Evolutionary conservation across 2,329 filamentous ascomycete genomes (phyloP).

Genomic region (Tolypocladium tropicale): DNA sequence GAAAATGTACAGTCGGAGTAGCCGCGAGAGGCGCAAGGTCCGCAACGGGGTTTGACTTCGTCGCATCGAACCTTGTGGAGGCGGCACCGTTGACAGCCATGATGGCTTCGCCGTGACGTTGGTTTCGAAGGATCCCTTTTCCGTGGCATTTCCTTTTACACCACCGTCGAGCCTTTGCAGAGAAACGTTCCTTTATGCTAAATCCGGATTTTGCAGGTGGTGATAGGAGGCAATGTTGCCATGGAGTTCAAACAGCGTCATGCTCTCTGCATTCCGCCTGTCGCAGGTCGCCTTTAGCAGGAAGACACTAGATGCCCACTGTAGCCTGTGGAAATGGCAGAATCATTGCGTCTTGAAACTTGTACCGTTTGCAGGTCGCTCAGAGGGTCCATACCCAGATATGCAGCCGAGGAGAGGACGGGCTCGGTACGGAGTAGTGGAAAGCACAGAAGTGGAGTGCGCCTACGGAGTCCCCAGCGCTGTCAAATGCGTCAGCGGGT

Average conservation of each 20-base stretch:
- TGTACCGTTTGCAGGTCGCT: too few species aligned
- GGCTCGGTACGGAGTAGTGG: too few species aligned
- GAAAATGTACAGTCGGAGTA: constrained; percentile 7
- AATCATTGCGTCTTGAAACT: too few species aligned
- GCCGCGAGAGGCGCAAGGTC: constrained; percentile 9
- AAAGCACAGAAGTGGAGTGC: too few species aligned
- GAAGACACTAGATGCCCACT: too few species aligned
- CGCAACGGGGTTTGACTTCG: constrained; percentile 10
- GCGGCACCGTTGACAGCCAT: constrained; percentile 13
- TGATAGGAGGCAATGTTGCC: background rate
- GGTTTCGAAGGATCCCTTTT: constrained; percentile 4
- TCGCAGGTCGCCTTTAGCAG: background rate
- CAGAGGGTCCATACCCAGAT: too few species aligned
- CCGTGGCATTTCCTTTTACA: background rate
- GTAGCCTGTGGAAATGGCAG: too few species aligned
- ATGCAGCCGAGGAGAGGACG: too few species aligned
- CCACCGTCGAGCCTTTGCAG: background rate
- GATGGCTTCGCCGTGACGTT: constrained; percentile 9
- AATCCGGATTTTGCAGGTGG: background rate
- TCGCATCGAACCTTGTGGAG: constrained; percentile 13
- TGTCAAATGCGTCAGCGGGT: too few species aligned
- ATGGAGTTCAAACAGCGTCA: background rate
- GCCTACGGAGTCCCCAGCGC: too few species aligned
- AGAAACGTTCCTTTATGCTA: background rate
- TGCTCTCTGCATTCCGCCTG: background rate